phyloP scores from a whole-genome alignment of 352 stramenopile genomes.

The Pythium utonaiense region DNA sequence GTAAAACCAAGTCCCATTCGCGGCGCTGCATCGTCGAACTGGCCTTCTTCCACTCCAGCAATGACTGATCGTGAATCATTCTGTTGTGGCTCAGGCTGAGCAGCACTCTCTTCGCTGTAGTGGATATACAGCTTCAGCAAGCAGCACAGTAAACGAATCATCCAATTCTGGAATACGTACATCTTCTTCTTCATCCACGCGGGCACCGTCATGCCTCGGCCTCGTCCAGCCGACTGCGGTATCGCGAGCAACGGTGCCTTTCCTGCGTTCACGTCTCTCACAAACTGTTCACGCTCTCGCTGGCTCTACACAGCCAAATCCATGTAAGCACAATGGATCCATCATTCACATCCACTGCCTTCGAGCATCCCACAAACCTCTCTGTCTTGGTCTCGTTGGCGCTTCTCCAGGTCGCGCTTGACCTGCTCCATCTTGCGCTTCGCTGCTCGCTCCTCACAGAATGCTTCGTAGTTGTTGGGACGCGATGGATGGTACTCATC shows the following conservation, averaged over 20 bases:
- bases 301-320: constrained; percentile 36
- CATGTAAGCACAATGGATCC: not conserved
- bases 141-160: too few relatives aligned
- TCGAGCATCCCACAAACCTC: constrained; percentile 40
- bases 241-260: constrained; percentile 53
- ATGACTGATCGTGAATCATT: not conserved
- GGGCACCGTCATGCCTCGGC: constrained; percentile 88
- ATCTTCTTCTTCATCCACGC: constrained; percentile 93
- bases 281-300: constrained; percentile 61
- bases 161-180: constrained; percentile 41
- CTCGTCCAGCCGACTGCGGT: constrained; percentile 53
- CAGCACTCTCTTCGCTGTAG: constrained; percentile 57
- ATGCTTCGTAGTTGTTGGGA: constrained; percentile 88
- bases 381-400: constrained; percentile 67
- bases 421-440: constrained; percentile 81
- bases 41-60: constrained; percentile 9
- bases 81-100: constrained; percentile 18
- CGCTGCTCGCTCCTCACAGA: constrained; percentile 74
- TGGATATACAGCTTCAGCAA: not conserved
- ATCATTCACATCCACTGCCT: not conserved
- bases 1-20: constrained; percentile 26
- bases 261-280: constrained; percentile 66
- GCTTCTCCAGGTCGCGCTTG: constrained; percentile 71
- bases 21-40: constrained; percentile 58
- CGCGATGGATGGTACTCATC: constrained; percentile 86